Evolutionary conservation across 1,139 yeast genomes (phyloP).

Genomic region (Pichia norvegensis): DNA sequence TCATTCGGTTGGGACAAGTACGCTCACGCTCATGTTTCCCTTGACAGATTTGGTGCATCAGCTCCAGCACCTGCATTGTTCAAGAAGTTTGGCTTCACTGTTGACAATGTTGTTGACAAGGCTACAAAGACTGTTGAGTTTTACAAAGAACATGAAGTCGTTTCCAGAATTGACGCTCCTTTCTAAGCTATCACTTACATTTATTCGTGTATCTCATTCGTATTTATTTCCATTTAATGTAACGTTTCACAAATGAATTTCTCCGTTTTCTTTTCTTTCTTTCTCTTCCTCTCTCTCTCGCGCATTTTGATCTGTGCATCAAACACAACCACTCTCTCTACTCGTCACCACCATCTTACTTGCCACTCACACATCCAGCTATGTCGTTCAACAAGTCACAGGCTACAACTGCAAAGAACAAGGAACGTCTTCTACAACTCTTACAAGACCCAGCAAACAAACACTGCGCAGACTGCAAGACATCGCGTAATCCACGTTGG

Average conservation of each 20-base stretch:
- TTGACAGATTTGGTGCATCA: constrained; percentile 95
- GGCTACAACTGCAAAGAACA: constrained; percentile 9
- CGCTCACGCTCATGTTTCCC: constrained; percentile 95
- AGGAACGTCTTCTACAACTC: constrained; percentile 34
- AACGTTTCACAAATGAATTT: too few relatives aligned
- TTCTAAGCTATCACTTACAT: constrained; percentile 33
- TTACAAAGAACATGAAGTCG: constrained; percentile 68
- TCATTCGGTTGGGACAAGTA: constrained; percentile 92
- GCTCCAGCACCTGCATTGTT: constrained; percentile 83
- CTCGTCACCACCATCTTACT: not conserved
- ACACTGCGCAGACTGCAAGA: constrained; percentile 86
- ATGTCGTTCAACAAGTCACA: constrained; percentile 13
- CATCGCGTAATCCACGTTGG: constrained; percentile 90
- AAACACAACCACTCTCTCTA: not conserved
- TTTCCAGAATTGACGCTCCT: constrained; percentile 78
- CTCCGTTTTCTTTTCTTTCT: too few relatives aligned
- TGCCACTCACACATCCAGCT: not conserved
- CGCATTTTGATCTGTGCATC: too few relatives aligned
- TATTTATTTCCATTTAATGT: too few relatives aligned
- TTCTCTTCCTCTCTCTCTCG: too few relatives aligned
- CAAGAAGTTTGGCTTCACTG: constrained; percentile 83
- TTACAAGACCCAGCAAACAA: constrained; percentile 70
- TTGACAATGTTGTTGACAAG: constrained; percentile 86
- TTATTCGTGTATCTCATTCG: not conserved
- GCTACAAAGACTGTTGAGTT: constrained; percentile 73